Evolutionary conservation across 2,329 filamentous ascomycete genomes (phyloP), one percentile per base, ranked within the genome.

Genomic region (Alternaria sp.): DNA sequence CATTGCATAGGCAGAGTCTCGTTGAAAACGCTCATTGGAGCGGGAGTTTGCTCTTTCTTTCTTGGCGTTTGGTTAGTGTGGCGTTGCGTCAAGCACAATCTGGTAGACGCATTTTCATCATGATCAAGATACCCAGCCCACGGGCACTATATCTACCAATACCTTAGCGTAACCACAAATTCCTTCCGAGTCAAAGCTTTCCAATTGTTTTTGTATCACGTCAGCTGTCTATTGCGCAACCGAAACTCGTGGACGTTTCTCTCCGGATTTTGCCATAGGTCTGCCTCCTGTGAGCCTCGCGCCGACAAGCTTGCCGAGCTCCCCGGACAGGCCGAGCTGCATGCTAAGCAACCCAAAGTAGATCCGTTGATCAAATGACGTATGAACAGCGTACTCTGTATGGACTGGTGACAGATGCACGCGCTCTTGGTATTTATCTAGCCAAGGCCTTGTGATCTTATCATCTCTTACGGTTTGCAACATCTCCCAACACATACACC

Each of bases 281-380:
- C 65, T 55, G 40, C 36, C 34, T 32, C 40, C 43, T 64, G 57
- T 52, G 60, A 63, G 58, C 62, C 57, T 64, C 57, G 61, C 52
- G 60, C 54, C 63, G 63, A 55, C 57, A 63, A 25, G 59, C 36
- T 64, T 69, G 69, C 72, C 72, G 73, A 73, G 66, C 54, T 59
- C 55, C 62, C 68, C 69, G 70, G 63, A 63, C 46, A 57, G 41
- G 38, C 73, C 67, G 65, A 59, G 27, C 32, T 64, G 62, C 63
- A 63, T 62, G 50, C 67, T 69, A 71, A 62, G 62, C 63, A 60
- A 22, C 50, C 36, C 46, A 57, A 54, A 54, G 60, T 45, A 53
- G 57, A 62, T 65, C 59, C 57, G 36, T 65, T 63, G 63, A 65
- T 59, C 55, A 58, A 57, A 72, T 77, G 74, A 76, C 74, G 74